Conservation (phyloP, 305 asterid genomes). For the Fraxinus sp. region DNA sequence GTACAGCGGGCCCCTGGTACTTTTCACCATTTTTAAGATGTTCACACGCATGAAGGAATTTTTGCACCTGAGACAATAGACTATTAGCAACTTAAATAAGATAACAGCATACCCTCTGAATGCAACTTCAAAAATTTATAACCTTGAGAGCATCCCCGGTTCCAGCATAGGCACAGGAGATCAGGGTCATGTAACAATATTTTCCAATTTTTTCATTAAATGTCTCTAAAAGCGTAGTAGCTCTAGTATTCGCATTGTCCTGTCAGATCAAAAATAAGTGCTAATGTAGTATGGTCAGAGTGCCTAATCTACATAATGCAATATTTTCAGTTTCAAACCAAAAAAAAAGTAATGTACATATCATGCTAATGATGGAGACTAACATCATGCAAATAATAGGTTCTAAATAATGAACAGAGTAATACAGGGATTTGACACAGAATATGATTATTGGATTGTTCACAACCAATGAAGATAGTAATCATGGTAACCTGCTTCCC, state of each 20-base stretch:
- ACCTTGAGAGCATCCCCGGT: constrained; percentile 97
- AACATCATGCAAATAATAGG: neutral
- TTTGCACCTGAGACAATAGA: constrained; percentile 68
- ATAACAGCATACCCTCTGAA: neutral
- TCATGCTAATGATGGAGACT: neutral
- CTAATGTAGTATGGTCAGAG: neutral
- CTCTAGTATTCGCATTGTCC: constrained; percentile 85
- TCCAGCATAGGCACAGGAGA: constrained; percentile 98
- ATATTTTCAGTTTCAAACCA: constrained; percentile 1
- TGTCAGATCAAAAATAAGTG: constrained; percentile 32
- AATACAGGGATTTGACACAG: neutral
- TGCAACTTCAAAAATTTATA: constrained; percentile 19
- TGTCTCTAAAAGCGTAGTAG: constrained; percentile 73
- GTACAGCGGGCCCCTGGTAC: constrained; percentile 92
- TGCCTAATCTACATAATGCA: neutral
- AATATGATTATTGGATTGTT: neutral
- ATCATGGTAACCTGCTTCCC: constrained; percentile 74
- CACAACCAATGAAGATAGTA: neutral
- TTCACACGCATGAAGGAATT: constrained; percentile 85
- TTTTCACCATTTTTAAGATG: constrained; percentile 86
- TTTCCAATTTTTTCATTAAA: constrained; percentile 78
- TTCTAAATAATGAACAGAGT: neutral
- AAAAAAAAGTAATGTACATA: neutral
- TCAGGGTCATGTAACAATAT: constrained; percentile 87
- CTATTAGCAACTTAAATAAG: constrained; percentile 13